Evolutionary conservation across 202 grass and related monocot species (phyloP).

Genomic region (Zizania palustris): DNA sequence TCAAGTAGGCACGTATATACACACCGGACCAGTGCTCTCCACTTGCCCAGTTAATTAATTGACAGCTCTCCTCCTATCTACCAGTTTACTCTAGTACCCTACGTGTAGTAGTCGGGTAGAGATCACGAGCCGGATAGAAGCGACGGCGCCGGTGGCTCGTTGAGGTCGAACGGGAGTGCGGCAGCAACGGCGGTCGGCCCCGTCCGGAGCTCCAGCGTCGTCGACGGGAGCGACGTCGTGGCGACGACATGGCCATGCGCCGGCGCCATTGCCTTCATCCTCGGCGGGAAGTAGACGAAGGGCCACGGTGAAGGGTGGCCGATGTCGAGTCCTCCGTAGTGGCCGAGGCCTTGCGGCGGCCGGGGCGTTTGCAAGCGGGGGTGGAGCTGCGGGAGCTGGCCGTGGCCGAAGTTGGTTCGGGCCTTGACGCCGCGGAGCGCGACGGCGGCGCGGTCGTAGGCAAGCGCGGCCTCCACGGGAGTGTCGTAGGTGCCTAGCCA

Average conservation of each 20-base stretch:
- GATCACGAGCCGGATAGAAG: slow-evolving; percentile 47
- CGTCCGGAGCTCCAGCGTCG: slow-evolving; percentile 62
- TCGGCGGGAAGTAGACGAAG: slow-evolving; percentile 43
- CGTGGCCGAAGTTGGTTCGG: slow-evolving; percentile 51
- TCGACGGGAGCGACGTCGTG: slow-evolving; percentile 52
- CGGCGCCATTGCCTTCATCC: slow-evolving; percentile 24
- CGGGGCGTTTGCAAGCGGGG: slow-evolving; percentile 1
- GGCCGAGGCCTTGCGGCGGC: background rate
- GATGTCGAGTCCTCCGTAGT: slow-evolving; percentile 29
- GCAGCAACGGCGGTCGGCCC: slow-evolving; percentile 29
- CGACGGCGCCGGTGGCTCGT: slow-evolving; percentile 57
- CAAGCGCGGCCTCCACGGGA: slow-evolving; percentile 72
- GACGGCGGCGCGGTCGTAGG: slow-evolving; percentile 81
- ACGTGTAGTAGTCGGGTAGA: background rate
- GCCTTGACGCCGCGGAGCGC: slow-evolving; percentile 66
- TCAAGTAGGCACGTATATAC: slow-evolving; percentile 46
- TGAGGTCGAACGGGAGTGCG: slow-evolving; percentile 67
- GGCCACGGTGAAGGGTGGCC: slow-evolving; percentile 49
- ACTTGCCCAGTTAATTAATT: slow-evolving; percentile 3
- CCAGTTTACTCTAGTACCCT: background rate
- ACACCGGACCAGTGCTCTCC: slow-evolving; percentile 10
- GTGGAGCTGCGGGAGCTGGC: slow-evolving; percentile 5
- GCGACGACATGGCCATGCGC: background rate
- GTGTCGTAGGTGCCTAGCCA: slow-evolving; percentile 95
- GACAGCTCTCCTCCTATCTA: background rate